Evolutionary conservation across 2,329 filamentous ascomycete species (phyloP), one percentile per base, ranked within the genome.

Genomic region (Ceratocystis cacaofunesta): DNA sequence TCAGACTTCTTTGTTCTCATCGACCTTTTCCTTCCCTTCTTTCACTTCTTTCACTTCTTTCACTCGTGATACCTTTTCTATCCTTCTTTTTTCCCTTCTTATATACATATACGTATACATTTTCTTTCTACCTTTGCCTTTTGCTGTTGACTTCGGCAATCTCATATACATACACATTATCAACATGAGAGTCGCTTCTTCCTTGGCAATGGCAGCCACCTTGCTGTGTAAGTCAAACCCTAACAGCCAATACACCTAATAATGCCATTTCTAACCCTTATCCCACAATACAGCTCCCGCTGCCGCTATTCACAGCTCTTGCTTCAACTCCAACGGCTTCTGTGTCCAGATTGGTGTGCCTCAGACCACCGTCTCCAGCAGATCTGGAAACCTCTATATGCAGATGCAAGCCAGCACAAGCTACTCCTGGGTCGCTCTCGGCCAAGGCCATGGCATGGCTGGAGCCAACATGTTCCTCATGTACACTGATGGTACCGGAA

Each of bases 391-490:
- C 71, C 77, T 87, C 64, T 86, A 83, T 71, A 78, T 87, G 68
- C 83, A 85, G 70, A 76, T 87, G 65, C 74, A 74, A n/a, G 82
- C 82, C 3, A 80, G 82, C 1, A 76, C 76, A 1, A 74, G 74
- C 5, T 80, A 80, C 71, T 70, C 72, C 67, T 87, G 85, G 85
- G 77, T 85, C 17, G 80, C 77, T 7, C 75, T 86, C 19, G 85
- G 82, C 36, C 82, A 81, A 41, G 85, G 85, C 58, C 69, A 70
- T 0, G 67, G 68, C 52, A 87, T 87, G 85, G 50, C 71, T 15
- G 80, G 78, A 41, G 72, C 84, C 62, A 80, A 84, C 71, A 85
- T 87, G 66, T 86, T 87, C 71, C 69, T 87, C 70, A 76, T 86
- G 69, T 87, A 87, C 72, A 74, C 80, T 58, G 77, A 84, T 68